Percentiles rank a stretch among this genome's conserved stretches.
Conservation (phyloP, 805 yeast genomes). For the Candida verbasci region DNA sequence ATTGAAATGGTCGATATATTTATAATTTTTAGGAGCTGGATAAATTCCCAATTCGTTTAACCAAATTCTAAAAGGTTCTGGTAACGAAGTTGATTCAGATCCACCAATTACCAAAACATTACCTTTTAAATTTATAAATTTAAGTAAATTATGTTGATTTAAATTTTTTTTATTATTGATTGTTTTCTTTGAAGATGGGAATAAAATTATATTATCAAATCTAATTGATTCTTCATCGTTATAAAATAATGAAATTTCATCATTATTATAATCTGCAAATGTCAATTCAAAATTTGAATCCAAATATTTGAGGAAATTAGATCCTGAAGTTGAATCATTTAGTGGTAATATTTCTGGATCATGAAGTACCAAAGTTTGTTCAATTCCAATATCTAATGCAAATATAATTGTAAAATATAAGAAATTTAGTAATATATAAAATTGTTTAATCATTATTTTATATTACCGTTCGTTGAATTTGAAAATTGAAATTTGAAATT, state of each 20-base stretch:
- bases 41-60: slow-evolving; percentile 77
- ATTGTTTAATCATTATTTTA: slow-evolving; percentile 4
- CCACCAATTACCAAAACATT: slow-evolving; percentile 63
- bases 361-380: slow-evolving; percentile 28
- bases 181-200: slow-evolving; percentile 33
- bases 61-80: slow-evolving; percentile 51
- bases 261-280: slow-evolving; percentile 21
- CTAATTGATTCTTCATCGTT: slow-evolving; percentile 15
- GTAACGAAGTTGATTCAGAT: slow-evolving; percentile 29
- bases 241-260: slow-evolving; percentile 17
- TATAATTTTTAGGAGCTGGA: slow-evolving; percentile 73
- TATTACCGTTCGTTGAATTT: too few relatives aligned
- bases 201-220: slow-evolving; percentile 28
- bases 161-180: slow-evolving; percentile 25
- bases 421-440: slow-evolving; percentile 3
- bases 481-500: too few relatives aligned
- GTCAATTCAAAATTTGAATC: slow-evolving; percentile 14
- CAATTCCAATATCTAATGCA: slow-evolving; percentile 7
- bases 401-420: slow-evolving; percentile 10
- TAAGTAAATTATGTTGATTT: slow-evolving; percentile 42
- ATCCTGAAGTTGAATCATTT: slow-evolving; percentile 8
- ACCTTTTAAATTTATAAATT: slow-evolving; percentile 66
- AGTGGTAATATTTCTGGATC: slow-evolving; percentile 26
- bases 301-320: slow-evolving; percentile 19
- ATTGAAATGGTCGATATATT: slow-evolving; percentile 62